These are phyloP conservation scores for Colletotrichum lentis DNA, from an alignment of 2,329 filamentous ascomycete species.

Conservation along the genomic window DNA sequence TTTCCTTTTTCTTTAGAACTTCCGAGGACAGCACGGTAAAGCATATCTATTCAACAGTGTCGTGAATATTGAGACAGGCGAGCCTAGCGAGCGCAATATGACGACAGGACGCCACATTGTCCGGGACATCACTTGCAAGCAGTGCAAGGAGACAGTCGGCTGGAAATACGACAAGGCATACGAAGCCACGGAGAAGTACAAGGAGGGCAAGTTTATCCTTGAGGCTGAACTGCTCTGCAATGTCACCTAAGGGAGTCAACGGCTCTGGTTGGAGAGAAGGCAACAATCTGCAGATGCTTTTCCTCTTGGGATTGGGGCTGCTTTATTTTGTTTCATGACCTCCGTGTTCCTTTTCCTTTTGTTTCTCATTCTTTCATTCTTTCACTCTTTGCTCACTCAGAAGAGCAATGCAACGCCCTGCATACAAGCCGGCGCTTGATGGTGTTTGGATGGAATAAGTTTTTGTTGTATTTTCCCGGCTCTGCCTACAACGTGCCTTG, in stretches of 20 bases:
- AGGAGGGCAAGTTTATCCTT: constrained; percentile 97
- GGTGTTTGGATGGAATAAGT: not conserved
- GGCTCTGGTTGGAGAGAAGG: too few species aligned
- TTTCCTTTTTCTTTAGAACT: constrained; percentile 70
- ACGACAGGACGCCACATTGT: constrained; percentile 95
- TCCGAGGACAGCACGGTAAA: constrained; percentile 97
- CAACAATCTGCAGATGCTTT: not conserved
- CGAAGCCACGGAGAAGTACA: constrained; percentile 93
- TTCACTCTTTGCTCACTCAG: too few species aligned
- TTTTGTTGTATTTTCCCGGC: not conserved
- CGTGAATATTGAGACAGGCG: constrained; percentile 85
- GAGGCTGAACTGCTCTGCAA: constrained; percentile 89
- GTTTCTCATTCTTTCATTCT: not conserved
- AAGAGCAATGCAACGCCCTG: not conserved
- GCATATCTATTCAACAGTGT: constrained; percentile 95
- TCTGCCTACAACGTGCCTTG: not conserved
- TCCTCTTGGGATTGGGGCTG: too few species aligned
- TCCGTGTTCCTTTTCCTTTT: not conserved
- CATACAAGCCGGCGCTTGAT: constrained; percentile 1
- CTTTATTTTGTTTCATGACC: not conserved
- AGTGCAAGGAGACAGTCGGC: constrained; percentile 91
- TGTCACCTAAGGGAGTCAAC: constrained; percentile 61
- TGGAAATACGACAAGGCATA: constrained; percentile 99
- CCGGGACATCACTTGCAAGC: constrained; percentile 87
- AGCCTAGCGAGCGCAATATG: constrained; percentile 96